Evolutionary conservation across 352 stramenopile species (phyloP).

Genomic region (Phytopythium delawarense): DNA sequence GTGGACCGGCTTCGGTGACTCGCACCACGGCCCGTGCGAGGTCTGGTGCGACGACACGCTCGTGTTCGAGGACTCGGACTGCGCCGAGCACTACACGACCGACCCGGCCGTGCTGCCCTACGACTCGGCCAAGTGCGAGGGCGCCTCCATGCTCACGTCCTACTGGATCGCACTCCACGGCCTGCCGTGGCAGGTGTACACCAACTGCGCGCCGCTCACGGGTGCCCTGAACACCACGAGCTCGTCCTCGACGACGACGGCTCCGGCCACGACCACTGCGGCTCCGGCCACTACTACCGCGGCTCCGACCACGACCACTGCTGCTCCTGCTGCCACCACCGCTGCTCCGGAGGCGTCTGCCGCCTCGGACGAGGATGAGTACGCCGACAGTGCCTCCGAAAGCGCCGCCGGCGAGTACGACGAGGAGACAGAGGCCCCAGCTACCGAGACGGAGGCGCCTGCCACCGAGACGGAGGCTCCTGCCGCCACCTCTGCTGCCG

Average conservation of each 20-base stretch:
- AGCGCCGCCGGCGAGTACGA: neutral
- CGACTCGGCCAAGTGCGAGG: constrained; percentile 33
- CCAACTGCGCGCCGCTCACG: constrained; percentile 35
- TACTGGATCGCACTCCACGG: constrained; percentile 43
- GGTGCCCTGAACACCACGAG: constrained; percentile 15
- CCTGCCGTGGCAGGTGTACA: constrained; percentile 43
- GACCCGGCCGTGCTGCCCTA: constrained; percentile 30
- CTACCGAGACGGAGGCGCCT: neutral
- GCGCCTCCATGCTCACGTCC: constrained; percentile 25
- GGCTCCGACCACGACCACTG: neutral
- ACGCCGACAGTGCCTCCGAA: neutral
- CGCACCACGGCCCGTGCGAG: constrained; percentile 40
- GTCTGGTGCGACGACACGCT: constrained; percentile 47
- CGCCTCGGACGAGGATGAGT: neutral
- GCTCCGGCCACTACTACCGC: neutral
- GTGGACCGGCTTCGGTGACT: constrained; percentile 31
- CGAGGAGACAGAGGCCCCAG: neutral
- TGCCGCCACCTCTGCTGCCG: neutral
- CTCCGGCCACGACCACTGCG: constrained; percentile 2
- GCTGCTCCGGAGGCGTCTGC: neutral
- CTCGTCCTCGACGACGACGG: constrained; percentile 14
- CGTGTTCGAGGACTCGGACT: constrained; percentile 38
- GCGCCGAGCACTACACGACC: constrained; percentile 25
- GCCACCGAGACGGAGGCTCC: neutral
- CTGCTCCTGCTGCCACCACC: neutral